Conservation (phyloP, 805 yeast species). For the Ogataea zsoltii region DNA sequence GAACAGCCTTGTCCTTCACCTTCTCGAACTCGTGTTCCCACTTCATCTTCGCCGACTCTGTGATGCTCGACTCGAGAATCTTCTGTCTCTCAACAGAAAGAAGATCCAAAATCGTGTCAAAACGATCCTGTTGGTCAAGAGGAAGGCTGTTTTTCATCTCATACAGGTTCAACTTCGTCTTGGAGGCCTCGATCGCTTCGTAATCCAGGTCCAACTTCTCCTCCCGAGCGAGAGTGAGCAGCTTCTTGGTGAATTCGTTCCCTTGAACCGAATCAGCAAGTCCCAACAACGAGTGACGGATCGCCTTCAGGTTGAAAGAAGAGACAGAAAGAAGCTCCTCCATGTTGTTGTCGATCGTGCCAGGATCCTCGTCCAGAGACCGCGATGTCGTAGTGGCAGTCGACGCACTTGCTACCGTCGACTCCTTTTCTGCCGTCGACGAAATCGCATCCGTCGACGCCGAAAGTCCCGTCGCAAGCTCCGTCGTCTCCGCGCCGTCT, state of each 20-base stretch:
- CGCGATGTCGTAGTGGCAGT: too few species aligned
- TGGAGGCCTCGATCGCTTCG: slow-evolving; percentile 10
- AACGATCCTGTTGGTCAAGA: slow-evolving; percentile 48
- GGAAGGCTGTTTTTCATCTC: slow-evolving; percentile 58
- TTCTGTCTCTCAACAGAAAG: slow-evolving; percentile 78
- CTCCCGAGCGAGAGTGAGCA: slow-evolving; percentile 22
- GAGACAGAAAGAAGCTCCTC: slow-evolving; percentile 63
- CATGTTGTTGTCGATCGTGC: slow-evolving; percentile 52
- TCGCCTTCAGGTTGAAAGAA: slow-evolving; percentile 74
- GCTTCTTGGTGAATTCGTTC: slow-evolving; percentile 25
- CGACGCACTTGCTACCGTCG: neutral
- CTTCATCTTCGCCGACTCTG: slow-evolving; percentile 82
- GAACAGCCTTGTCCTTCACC: slow-evolving; percentile 41
- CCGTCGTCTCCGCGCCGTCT: neutral
- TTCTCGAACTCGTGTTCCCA: slow-evolving; percentile 83
- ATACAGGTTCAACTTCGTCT: slow-evolving; percentile 52
- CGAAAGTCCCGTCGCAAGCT: neutral
- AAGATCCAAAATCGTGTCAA: slow-evolving; percentile 66
- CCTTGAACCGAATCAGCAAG: slow-evolving; percentile 33
- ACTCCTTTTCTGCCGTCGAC: neutral
- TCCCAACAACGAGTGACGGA: slow-evolving; percentile 71
- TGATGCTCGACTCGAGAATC: slow-evolving; percentile 71
- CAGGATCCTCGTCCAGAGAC: slow-evolving; percentile 28
- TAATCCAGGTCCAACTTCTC: slow-evolving; percentile 25
- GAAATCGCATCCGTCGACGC: neutral